Evolutionary conservation across 208 protist species (phyloP), one percentile per base, ranked within the genome.

Genomic region (Trypanosoma rangeli): DNA sequence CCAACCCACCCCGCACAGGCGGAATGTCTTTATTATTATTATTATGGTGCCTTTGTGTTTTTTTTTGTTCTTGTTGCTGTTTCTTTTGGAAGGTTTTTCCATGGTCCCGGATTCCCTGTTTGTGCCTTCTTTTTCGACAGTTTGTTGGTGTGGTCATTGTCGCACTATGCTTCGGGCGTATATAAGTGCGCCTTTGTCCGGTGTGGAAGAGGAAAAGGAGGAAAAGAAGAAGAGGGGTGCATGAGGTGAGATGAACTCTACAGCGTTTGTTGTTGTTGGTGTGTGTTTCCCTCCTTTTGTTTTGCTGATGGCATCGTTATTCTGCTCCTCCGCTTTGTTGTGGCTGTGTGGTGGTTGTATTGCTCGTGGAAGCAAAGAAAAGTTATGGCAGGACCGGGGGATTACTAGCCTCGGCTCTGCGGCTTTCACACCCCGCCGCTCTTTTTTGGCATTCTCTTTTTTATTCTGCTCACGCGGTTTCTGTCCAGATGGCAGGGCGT

Each of bases 281-380:
- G 18, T 53, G 28, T 66, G 16, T 56, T 49, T 39, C 44, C 46
- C 37, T 37, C 24, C 37, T 59, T 31, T 69, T 31, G 28, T 53
- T 68, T 53, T 49, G 46, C 4, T 33, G 18, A 46, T 69, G 5
- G 10, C 59, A 39, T 52, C 31, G 7, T 52, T 69, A n/a, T 48
- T 24, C n/a, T 56, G 26, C 37, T 10, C 0, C 8, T 28, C 3
- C 20, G 20, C 33, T 42, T 54, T 37, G 31, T 48, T 16, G 26
- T 29, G 42, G 18, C 4, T 37, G 33, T 37, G 33, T 7, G 33
- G 33, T 7, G 33, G 33, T 37, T 37, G 33, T 7, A 2, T 37
- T 7, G 33, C 33, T 37, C 33, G 33, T 37, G 33, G n/a, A 1
- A 9, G 42, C 37, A 29, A 50, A 50, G 18, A 50, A 50, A 50